Evolutionary conservation across 2,329 filamentous ascomycete genomes (phyloP), one percentile per base, ranked within the genome.

Genomic region (Rhynchosporium agropyri): DNA sequence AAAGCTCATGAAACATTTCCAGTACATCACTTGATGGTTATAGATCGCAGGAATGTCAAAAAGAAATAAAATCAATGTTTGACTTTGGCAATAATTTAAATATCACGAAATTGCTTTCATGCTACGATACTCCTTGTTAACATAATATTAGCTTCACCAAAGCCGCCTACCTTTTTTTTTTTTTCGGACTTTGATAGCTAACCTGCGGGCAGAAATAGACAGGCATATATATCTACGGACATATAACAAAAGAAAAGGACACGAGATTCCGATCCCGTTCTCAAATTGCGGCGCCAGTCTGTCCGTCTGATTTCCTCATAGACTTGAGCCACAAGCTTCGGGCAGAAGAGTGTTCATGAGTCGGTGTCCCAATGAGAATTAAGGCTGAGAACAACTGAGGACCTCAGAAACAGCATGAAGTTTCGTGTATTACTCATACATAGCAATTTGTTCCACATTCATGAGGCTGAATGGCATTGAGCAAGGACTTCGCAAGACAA

Each of bases 331-430:
- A 12, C 13, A 48, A 54, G 55, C 59, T 59, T 60, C 56, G 59
- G 33, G 26, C 63, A 56, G 59, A 53, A 43, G 28, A 43, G 40
- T 31, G 40, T 43, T 38, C 36, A 28, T 43, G 53, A 56, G 38
- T 42, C 9, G 38, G 42, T 36, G 43, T 36, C 28, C 29, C 13
- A 51, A 13, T 26, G 29, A 46, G 40, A 15, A 9, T 29, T 56
- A 50, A 63, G 63, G 60, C 63, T 61, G 55, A 54, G 48, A 33
- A 36, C 12, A 9, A 43, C 31, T 15, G 38, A 28, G 40, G 42
- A n/a, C 13, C 40, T 56, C 20, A 6, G 26, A 33, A 48, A 33
- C 26, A 9, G 42, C 43, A 58, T 20, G 49, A 45, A 38, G 13
- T 45, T 58, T 38, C 20, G 49, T 58, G 55, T 43, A 29, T 26